Conservation (phyloP, 352 stramenopile species). For the Phytophthora brassicae region DNA sequence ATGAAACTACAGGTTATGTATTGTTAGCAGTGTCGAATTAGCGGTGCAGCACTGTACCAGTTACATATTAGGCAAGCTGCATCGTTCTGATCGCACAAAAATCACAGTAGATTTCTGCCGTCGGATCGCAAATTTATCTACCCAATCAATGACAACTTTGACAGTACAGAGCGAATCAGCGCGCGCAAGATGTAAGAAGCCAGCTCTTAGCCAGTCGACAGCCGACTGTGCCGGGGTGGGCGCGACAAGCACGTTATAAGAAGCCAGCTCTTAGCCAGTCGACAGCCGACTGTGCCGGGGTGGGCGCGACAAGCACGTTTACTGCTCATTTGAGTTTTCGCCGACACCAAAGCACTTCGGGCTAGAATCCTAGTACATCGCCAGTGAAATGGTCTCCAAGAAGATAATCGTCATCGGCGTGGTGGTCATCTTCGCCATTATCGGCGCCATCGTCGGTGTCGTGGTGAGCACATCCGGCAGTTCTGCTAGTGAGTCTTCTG, state of each 20-base stretch:
- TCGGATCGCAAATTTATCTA: conserved; percentile 12
- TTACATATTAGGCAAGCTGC: too few relatives aligned
- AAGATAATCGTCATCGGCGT: conserved; percentile 41
- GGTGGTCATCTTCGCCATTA: conserved; percentile 48
- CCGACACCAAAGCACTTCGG: conserved; percentile 10
- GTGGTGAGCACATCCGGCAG: conserved; percentile 34
- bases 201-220: background rate
- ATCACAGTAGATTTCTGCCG: too few relatives aligned
- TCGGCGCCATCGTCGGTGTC: conserved; percentile 51
- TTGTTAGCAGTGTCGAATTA: too few relatives aligned
- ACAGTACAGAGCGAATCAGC: conserved; percentile 20
- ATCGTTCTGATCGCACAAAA: too few relatives aligned
- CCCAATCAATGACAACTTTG: conserved; percentile 11
- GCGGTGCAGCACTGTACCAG: too few relatives aligned
- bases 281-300: conserved; percentile 20
- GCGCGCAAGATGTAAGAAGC: conserved; percentile 9
- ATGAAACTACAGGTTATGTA: too few relatives aligned
- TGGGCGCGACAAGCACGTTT: conserved; percentile 7
- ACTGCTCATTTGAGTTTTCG: conserved; percentile 33
- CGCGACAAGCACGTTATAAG: conserved; percentile 9
- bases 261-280: background rate
- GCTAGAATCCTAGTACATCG: background rate
- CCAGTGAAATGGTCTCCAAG: conserved; percentile 27
- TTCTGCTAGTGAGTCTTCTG: conserved; percentile 33
- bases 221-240: conserved; percentile 21